A percentile compares a stretch with the other conserved stretches of the same genome.
phyloP scores from a whole-genome alignment of 352 stramenopile genomes.

The Pythium monospermum region DNA sequence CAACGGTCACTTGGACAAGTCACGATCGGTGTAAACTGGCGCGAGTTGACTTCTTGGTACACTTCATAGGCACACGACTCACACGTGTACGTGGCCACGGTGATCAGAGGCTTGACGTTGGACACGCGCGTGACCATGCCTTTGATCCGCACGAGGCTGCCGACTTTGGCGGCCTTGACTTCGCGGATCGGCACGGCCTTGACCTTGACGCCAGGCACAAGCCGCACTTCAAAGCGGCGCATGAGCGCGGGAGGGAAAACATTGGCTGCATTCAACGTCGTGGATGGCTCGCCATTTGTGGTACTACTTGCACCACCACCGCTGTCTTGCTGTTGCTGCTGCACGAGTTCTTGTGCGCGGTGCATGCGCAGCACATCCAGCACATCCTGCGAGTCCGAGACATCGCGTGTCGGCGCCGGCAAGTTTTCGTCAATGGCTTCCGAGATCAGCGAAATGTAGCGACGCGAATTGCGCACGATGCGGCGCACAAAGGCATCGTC shows the following conservation, averaged over 20 bases:
- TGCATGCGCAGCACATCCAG: conserved; percentile 78
- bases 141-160: conserved; percentile 93
- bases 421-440: conserved; percentile 87
- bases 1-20: conserved; percentile 90
- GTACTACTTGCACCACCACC: too few relatives aligned
- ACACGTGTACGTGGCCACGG: conserved; percentile 98
- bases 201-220: conserved; percentile 80
- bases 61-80: conserved; percentile 95
- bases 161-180: conserved; percentile 93
- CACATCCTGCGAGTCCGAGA: conserved; percentile 77
- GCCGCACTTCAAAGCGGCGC: conserved; percentile 82
- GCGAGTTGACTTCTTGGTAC: conserved; percentile 93
- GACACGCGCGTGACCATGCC: conserved; percentile 98
- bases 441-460: conserved; percentile 87
- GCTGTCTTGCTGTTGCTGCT: conserved; percentile 38
- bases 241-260: conserved; percentile 92
- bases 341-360: conserved; percentile 64
- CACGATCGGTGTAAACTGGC: conserved; percentile 93
- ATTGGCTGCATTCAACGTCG: conserved; percentile 34
- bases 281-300: too few relatives aligned
- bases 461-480: conserved; percentile 79
- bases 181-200: conserved; percentile 90
- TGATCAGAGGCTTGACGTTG: conserved; percentile 96
- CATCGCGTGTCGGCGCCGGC: conserved; percentile 72
- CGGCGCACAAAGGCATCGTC: conserved; percentile 81